Conservation (phyloP, 768 basidiomycete genomes). For the Suillus luteus region DNA sequence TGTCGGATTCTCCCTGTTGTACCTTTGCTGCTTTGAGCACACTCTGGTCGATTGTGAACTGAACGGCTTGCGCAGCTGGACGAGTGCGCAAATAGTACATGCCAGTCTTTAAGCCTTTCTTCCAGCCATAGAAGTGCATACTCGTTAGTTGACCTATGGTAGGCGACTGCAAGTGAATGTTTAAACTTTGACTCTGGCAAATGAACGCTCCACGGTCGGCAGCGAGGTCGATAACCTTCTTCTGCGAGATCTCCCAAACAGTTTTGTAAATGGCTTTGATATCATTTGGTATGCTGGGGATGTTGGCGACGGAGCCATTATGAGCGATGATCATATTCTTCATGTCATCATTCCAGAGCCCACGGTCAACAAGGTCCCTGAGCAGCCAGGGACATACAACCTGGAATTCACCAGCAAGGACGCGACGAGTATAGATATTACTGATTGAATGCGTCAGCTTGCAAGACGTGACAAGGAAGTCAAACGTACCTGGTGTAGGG, state of each 20-base stretch:
- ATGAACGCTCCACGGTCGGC: conserved; percentile 99
- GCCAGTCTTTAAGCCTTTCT: conserved; percentile 97
- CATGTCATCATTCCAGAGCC: conserved; percentile 98
- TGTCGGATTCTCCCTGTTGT: conserved; percentile 18
- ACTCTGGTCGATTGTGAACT: conserved; percentile 92
- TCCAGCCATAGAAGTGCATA: conserved; percentile 99
- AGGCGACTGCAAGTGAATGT: conserved; percentile 89
- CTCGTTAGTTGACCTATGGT: conserved; percentile 90
- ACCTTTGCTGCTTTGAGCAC: conserved; percentile 61
- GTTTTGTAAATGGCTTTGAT: conserved; percentile 99
- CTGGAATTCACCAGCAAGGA: conserved; percentile 99
- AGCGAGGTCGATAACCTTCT: conserved; percentile 96
- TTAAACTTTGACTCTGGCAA: conserved; percentile 93
- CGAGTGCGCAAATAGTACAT: conserved; percentile 97
- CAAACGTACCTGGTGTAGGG: conserved; percentile 86
- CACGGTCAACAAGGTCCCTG: conserved; percentile 94
- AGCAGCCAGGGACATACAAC: conserved; percentile 98
- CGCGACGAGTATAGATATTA: conserved; percentile 98
- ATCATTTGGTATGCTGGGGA: conserved; percentile 84
- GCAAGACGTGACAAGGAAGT: not conserved
- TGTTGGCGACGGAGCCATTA: conserved; percentile 86
- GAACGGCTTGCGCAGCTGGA: conserved; percentile 93
- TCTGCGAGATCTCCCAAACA: conserved; percentile 99
- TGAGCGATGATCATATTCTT: conserved; percentile 99
- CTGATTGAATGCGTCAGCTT: conserved; percentile 41